Evolutionary conservation across 192 early-diverging fungal genomes (phyloP), one percentile per base, ranked within the genome.

Genomic region (Coemansia sp.): DNA sequence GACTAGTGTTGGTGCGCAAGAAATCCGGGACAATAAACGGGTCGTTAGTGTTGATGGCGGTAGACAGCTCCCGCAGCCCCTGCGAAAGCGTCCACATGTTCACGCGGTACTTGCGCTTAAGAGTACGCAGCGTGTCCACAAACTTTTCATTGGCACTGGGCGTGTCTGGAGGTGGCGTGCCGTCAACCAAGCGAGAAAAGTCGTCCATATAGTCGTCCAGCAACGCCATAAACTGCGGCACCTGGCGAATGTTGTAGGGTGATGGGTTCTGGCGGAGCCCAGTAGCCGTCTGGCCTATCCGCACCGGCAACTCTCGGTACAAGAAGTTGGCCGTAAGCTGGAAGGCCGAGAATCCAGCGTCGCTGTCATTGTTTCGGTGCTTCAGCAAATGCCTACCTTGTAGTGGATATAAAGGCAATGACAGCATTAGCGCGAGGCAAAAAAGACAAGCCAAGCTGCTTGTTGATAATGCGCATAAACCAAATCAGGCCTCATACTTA

Each of bases 221-320:
- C 38, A 84, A 71, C n/a, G 65, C 56, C 35, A 58, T 55, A 35
- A 84, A 75, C 31, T 65, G 76, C 5, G 65, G 57, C 48, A 80
- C 58, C 8, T 63, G 58, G 0, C 53, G 52, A 52, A 82, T 70
- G 25, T 73, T 71, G 57, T 71, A 63, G 8, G 68, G 73, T 29
- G 75, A 60, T 34, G 68, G 59, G 17, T 57, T 74, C 13, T 73
- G 60, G 54, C 68, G 68, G 19, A 84, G 68, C 35, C 79, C 63
- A 6, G 60, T 69, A 14, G 79, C 58, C 4, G 80, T 77, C 54
- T 83, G 80, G 8, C 78, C 78, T 19, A 83, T 66, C n/a, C 82
- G 75, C 38, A 82, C 77, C 15, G 80, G 79, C 39, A 83, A 61
- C 48, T 83, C 80, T 45, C 71, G 78, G 61, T 82, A 64, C 53